These are phyloP conservation scores for Wickerhamomyces silvicola DNA, from an alignment of 805 yeast genomes.

Conservation along the genomic window DNA sequence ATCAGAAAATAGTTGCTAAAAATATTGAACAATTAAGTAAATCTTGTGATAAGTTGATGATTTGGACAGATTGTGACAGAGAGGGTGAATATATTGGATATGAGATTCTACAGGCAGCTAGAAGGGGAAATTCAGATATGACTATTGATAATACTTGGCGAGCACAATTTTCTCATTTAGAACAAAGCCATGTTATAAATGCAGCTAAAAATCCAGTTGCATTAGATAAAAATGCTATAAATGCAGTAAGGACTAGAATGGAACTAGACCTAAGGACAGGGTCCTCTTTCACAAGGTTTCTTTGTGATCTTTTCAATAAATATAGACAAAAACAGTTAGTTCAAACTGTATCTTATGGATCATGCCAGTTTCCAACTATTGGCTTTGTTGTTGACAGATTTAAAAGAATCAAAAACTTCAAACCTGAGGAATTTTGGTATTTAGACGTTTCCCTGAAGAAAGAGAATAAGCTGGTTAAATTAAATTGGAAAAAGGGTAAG, in stretches of 20 bases:
- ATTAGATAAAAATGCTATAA: slow-evolving; percentile 62
- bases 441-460: slow-evolving; percentile 48
- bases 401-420: slow-evolving; percentile 63
- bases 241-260: slow-evolving; percentile 80
- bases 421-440: slow-evolving; percentile 77
- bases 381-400: slow-evolving; percentile 95
- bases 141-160: slow-evolving; percentile 50
- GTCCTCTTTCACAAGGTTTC: slow-evolving; percentile 75
- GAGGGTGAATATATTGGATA: slow-evolving; percentile 93
- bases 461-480: slow-evolving; percentile 31
- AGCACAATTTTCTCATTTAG: slow-evolving; percentile 85
- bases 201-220: slow-evolving; percentile 69
- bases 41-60: slow-evolving; percentile 59
- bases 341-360: slow-evolving; percentile 64
- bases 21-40: slow-evolving; percentile 68
- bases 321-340: slow-evolving; percentile 12
- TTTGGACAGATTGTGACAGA: slow-evolving; percentile 98
- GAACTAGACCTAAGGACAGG: slow-evolving; percentile 91
- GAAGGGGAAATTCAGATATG: slow-evolving; percentile 37
- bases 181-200: slow-evolving; percentile 57
- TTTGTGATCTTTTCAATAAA: slow-evolving; percentile 47
- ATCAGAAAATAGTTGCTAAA: slow-evolving; percentile 42
- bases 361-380: slow-evolving; percentile 94
- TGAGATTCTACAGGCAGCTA: slow-evolving; percentile 72
- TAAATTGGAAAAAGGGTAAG: slow-evolving; percentile 69